Evolutionary conservation across 345 rosid genomes (phyloP).

Genomic region (Melaleuca alternifolia): DNA sequence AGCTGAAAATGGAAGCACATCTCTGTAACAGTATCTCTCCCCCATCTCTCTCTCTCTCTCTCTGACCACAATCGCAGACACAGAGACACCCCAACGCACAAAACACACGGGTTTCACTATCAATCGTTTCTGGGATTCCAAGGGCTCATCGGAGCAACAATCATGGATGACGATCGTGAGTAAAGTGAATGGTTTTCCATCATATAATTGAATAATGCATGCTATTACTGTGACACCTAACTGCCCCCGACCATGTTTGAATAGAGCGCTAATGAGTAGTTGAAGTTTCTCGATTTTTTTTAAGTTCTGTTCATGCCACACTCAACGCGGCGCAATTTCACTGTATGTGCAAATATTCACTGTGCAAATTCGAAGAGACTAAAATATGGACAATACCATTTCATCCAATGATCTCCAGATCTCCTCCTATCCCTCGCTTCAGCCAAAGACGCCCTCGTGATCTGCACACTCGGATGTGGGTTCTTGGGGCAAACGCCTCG

Average conservation of each 20-base stretch:
- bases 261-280: too few relatives aligned
- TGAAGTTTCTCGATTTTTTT: too few relatives aligned
- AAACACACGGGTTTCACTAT: background rate
- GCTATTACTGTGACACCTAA: too few relatives aligned
- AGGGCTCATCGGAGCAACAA: background rate
- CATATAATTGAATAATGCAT: background rate
- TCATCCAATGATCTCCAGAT: background rate
- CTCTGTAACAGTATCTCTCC: background rate
- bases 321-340: too few relatives aligned
- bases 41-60: background rate
- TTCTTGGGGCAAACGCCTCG: conserved; percentile 46
- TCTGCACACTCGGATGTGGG: conserved; percentile 43
- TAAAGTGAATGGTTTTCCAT: too few relatives aligned
- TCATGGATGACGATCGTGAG: too few relatives aligned
- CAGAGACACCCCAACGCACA: background rate
- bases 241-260: too few relatives aligned
- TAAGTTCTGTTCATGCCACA: too few relatives aligned
- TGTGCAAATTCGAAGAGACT: too few relatives aligned
- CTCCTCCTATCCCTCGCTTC: conserved; percentile 29
- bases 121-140: background rate
- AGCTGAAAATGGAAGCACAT: conserved; percentile 3
- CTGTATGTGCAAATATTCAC: too few relatives aligned
- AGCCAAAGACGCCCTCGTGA: too few relatives aligned
- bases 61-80: background rate
- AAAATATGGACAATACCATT: background rate